Conservation (phyloP, 768 basidiomycete species). For the Roridomyces roridus region DNA sequence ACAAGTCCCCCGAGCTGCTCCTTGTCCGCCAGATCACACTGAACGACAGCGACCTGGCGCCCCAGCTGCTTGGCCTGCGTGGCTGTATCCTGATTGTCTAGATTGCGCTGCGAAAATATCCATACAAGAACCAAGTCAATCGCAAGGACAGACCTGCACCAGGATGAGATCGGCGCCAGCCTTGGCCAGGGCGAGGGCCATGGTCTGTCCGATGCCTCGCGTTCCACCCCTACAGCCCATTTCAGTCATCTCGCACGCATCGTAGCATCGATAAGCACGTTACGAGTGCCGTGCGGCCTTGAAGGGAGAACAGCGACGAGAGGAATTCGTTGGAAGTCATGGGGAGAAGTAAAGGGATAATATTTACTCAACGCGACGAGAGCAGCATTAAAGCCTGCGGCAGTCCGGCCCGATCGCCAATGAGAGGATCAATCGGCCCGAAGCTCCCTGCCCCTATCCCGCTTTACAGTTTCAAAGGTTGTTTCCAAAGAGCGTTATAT, state of each 20-base stretch:
- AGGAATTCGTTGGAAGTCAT: conserved; percentile 14
- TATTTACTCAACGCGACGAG: too few relatives aligned
- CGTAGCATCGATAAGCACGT: conserved; percentile 1
- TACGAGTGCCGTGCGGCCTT: conserved; percentile 22
- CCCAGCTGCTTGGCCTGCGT: conserved; percentile 18
- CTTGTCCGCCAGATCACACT: conserved; percentile 25
- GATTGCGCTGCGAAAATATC: conserved; percentile 9
- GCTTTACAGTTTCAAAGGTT: too few relatives aligned
- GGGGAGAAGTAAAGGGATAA: background rate
- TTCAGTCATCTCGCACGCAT: background rate
- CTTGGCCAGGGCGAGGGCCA: conserved; percentile 28
- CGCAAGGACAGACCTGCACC: conserved; percentile 22
- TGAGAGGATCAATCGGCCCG: too few relatives aligned
- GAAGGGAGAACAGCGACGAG: conserved; percentile 16
- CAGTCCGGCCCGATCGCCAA: too few relatives aligned
- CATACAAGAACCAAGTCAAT: background rate
- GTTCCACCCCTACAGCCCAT: conserved; percentile 20
- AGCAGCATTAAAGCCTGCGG: too few relatives aligned
- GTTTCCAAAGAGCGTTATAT: background rate
- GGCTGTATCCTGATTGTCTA: conserved; percentile 22
- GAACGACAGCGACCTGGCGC: conserved; percentile 18
- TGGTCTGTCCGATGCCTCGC: conserved; percentile 28
- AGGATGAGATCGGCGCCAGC: conserved; percentile 29
- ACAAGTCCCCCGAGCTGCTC: conserved; percentile 17
- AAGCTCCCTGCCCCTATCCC: too few relatives aligned